Evolutionary conservation across 495 filamentous ascomycete species (phyloP), one percentile per base, ranked within the genome.

Genomic region (Hyaloscypha variabilis): DNA sequence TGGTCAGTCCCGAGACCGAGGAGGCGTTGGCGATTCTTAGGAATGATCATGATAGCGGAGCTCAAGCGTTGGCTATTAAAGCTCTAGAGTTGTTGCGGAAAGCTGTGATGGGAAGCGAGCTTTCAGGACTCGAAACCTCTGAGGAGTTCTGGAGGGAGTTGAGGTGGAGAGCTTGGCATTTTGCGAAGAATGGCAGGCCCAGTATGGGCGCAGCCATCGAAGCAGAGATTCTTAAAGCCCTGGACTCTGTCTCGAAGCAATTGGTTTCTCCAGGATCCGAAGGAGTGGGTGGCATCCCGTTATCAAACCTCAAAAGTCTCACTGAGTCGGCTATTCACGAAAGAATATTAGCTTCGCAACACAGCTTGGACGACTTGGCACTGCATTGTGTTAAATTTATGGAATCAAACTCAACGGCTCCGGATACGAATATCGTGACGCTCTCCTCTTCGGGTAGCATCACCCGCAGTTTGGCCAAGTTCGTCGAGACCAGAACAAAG

Each of bases 371-470:
- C 8, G 68, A 60, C 2, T 73, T 83, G 24, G 71, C 74, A n/a
- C 65, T 71, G 2, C 66, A 79, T 10, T 78, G 83, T 28, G 60
- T 63, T 5, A 63, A 70, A 0, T 81, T 82, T 23, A 50, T 71
- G 63, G 1, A 39, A 54, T 14, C 53, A 60, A 46, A 64, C 55
- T 26, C 58, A 73, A 21, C 5, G 2, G 21, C 8, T 28, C 2
- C 51, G 5, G 10, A 17, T 0, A 68, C 87, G 4, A 76, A 73
- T 0, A 76, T 90, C 8, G 73, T 89, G 36, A 89, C 86, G 0
- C 68, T 89, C 2, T 90, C 87, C 0, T 78, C 80, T 0, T 87
- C 83, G 61, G 89, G 87, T 8, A 89, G 87, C 0, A 87, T 90
- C 62, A 74, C 69, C 8, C 51, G 60, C 8, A 74, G 70, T 28